Evolutionary conservation across 2,329 filamentous ascomycete species (phyloP), one percentile per base, ranked within the genome.

Genomic region (Lojkania enalia): DNA sequence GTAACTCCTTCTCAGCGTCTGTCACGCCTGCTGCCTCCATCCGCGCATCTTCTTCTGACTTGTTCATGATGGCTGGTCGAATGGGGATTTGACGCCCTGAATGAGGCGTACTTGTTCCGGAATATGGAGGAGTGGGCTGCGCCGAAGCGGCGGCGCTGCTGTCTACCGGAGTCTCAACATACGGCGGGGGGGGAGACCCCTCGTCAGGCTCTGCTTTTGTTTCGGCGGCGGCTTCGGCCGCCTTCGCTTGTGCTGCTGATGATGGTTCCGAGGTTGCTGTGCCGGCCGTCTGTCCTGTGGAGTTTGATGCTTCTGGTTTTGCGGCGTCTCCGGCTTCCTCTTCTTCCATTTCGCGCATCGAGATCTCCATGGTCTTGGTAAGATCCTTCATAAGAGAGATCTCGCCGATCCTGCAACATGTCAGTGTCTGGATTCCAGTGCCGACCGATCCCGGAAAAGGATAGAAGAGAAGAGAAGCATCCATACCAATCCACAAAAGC

Each of bases 331-430:
- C 75, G 2, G 75, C 74, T 35, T 81, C 84, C 50, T 86, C 83
- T 56, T 87, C 86, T 60, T 90, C 88, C 69, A 84, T 83, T 49
- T 85, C 84, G 44, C 88, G 79, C 84, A 90, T 92, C 15, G 90
- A 91, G 57, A 99, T 97, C 63, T 99, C 94, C 92, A 99, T 97
- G 33, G 91, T 96, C 63, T 90, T 90, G 14, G 92, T 97, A 42
- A 99, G 80, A 65, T 99, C 94, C 76, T 96, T 97, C 88, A 99
- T 96, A 46, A 99, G 83, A 39, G 89, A 94, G 59, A 99, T 96
- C 78, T 99, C 94, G 57, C 94, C 94, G 64, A 99, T 97, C 79
- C 64, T 67, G 39, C 16, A n/a, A 5, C 20, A 23, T 52, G 44
- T 55, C 30, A 48, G 36, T 20, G 13, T 37, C 33, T 13, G n/a